phyloP scores from a whole-genome alignment of 2,329 filamentous ascomycete genomes.

The Curvularia spicifera region DNA sequence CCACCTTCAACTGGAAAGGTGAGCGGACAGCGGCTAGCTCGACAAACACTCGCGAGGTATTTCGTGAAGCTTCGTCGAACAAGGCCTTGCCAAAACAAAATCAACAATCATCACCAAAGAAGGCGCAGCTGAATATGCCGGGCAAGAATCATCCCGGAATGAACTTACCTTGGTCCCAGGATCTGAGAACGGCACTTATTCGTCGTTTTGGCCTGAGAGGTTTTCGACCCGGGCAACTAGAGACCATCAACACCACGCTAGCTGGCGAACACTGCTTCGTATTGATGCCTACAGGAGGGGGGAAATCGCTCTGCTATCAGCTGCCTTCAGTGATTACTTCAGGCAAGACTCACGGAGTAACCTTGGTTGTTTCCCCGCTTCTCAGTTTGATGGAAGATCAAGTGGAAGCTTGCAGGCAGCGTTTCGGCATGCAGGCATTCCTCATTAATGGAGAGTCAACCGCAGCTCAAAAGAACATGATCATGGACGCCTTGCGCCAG shows the following conservation, averaged over 20 bases:
- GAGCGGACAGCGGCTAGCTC: constrained; percentile 27
- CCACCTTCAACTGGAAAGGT: constrained; percentile 39
- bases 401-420: constrained; percentile 74
- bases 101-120: constrained; percentile 36
- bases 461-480: constrained; percentile 65
- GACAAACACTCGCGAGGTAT: constrained; percentile 29
- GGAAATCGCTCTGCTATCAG: constrained; percentile 97
- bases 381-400: constrained; percentile 98
- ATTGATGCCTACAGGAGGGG: constrained; percentile 96
- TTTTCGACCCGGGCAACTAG: constrained; percentile 89
- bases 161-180: constrained; percentile 75
- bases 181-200: constrained; percentile 80
- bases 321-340: constrained; percentile 82
- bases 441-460: constrained; percentile 80
- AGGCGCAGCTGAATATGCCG: constrained; percentile 33
- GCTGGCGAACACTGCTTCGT: constrained; percentile 89
- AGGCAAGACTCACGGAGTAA: constrained; percentile 84
- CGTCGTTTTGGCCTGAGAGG: constrained; percentile 83
- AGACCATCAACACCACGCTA: constrained; percentile 94
- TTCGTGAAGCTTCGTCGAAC: constrained; percentile 43
- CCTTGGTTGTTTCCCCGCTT: constrained; percentile 91
- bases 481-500: constrained; percentile 69
- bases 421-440: constrained; percentile 77
- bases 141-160: constrained; percentile 52
- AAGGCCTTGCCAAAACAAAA: constrained; percentile 25